These are phyloP conservation scores for Alternaria arborescens DNA, from an alignment of 2,329 filamentous ascomycete species.

Conservation along the genomic window DNA sequence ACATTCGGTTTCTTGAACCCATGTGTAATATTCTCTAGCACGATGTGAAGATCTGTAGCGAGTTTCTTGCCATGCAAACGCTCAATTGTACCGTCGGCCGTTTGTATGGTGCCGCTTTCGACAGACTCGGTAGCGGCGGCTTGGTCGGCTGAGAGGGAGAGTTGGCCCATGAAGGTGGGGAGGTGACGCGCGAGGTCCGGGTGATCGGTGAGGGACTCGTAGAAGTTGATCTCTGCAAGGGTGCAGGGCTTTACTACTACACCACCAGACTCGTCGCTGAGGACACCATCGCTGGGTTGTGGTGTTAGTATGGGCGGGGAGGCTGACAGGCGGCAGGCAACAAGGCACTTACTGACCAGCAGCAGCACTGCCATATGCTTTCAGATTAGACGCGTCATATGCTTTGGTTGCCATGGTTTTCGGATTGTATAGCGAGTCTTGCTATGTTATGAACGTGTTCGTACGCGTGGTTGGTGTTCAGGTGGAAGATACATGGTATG, in stretches of 20 bases:
- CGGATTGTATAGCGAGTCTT: background rate
- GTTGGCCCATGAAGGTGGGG: slow-evolving; percentile 83
- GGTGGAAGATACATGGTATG: slow-evolving; percentile 14
- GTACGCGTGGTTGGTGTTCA: background rate
- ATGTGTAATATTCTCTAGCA: slow-evolving; percentile 82
- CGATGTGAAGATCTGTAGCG: slow-evolving; percentile 79
- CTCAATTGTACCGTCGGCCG: slow-evolving; percentile 37
- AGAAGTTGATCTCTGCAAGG: slow-evolving; percentile 84
- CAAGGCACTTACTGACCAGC: slow-evolving; percentile 78
- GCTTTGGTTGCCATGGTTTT: slow-evolving; percentile 54
- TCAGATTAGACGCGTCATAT: slow-evolving; percentile 68
- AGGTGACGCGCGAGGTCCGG: slow-evolving; percentile 80
- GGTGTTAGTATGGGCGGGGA: slow-evolving; percentile 10
- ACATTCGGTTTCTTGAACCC: slow-evolving; percentile 89
- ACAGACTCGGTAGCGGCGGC: slow-evolving; percentile 19
- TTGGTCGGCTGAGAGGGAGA: slow-evolving; percentile 63
- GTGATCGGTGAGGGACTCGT: slow-evolving; percentile 75
- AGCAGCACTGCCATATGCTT: slow-evolving; percentile 77
- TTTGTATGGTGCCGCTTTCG: slow-evolving; percentile 42
- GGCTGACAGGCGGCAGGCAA: slow-evolving; percentile 8
- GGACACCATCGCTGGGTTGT: slow-evolving; percentile 78
- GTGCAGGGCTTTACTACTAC: slow-evolving; percentile 96
- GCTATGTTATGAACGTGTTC: slow-evolving; percentile 7
- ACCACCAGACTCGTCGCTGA: slow-evolving; percentile 82
- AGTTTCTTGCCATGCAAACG: slow-evolving; percentile 69